phyloP scores from a whole-genome alignment of 1,139 yeast genomes.

The Saccharomyces hybrid region DNA sequence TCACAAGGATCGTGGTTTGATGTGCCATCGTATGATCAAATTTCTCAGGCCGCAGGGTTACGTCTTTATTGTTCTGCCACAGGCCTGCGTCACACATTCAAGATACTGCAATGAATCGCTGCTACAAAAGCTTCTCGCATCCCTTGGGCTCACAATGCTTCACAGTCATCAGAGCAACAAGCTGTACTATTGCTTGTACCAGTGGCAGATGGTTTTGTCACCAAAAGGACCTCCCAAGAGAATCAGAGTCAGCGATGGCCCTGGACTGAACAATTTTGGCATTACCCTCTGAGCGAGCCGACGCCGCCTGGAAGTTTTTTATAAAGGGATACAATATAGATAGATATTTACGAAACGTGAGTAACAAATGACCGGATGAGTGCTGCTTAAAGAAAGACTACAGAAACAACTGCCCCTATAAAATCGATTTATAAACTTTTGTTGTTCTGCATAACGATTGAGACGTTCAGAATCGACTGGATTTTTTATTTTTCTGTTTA shows the following conservation, averaged over 20 bases:
- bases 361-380: not conserved
- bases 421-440: not conserved
- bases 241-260: conserved; percentile 45
- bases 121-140: conserved; percentile 40
- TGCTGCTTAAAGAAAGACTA: not conserved
- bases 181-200: conserved; percentile 69
- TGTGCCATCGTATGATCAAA: conserved; percentile 54
- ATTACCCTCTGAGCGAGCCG: conserved; percentile 28
- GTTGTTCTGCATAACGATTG: not conserved
- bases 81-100: conserved; percentile 79
- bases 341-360: not conserved
- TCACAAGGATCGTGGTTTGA: conserved; percentile 61
- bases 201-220: conserved; percentile 26
- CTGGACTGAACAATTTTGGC: conserved; percentile 58
- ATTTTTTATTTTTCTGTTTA: not conserved
- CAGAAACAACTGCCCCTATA: not conserved
- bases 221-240: conserved; percentile 32
- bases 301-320: not conserved
- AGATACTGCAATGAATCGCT: conserved; percentile 41
- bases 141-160: conserved; percentile 51
- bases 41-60: conserved; percentile 41
- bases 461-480: not conserved
- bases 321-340: conserved; percentile 1
- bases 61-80: conserved; percentile 75
- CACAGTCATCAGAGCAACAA: conserved; percentile 57